Evolutionary conservation across 192 early-diverging fungal genomes (phyloP).

Genomic region (Linnemannia hyalina): DNA sequence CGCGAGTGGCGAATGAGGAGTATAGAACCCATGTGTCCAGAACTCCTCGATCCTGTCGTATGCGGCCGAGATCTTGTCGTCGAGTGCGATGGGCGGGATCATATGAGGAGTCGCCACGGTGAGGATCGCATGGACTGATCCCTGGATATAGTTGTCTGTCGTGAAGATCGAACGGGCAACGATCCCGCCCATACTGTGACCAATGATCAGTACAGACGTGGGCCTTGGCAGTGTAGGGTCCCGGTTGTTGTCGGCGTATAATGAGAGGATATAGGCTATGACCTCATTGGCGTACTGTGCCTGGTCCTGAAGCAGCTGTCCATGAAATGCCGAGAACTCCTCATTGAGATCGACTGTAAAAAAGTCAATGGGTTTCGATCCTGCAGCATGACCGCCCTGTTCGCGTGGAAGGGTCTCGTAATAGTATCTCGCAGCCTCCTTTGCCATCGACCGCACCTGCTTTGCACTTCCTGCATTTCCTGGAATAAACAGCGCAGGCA

Average conservation of each 20-base stretch:
- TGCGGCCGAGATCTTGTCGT: constrained; percentile 65
- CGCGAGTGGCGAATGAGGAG: constrained; percentile 16
- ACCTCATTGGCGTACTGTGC: constrained; percentile 88
- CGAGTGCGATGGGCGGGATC: constrained; percentile 82
- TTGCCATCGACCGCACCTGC: constrained; percentile 89
- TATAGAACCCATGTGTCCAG: constrained; percentile 71
- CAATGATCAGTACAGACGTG: constrained; percentile 84
- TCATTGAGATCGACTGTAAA: constrained; percentile 87
- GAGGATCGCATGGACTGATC: constrained; percentile 84
- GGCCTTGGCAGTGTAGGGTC: constrained; percentile 57
- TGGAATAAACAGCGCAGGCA: constrained; percentile 94
- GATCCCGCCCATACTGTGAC: constrained; percentile 98
- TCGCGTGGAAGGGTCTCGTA: constrained; percentile 56
- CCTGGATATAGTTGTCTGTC: constrained; percentile 75
- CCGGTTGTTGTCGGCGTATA: constrained; percentile 66
- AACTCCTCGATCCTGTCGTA: constrained; percentile 78
- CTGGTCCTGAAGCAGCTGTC: constrained; percentile 86
- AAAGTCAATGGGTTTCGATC: constrained; percentile 64
- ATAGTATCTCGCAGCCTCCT: constrained; percentile 74
- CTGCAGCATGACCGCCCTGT: constrained; percentile 18
- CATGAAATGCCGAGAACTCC: constrained; percentile 92
- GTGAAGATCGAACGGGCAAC: constrained; percentile 86
- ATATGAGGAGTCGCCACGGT: constrained; percentile 92
- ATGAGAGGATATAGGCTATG: constrained; percentile 79
- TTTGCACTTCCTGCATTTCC: constrained; percentile 95